These are phyloP conservation scores for Lentinula boryana DNA, from an alignment of 768 basidiomycete species.

Conservation along the genomic window DNA sequence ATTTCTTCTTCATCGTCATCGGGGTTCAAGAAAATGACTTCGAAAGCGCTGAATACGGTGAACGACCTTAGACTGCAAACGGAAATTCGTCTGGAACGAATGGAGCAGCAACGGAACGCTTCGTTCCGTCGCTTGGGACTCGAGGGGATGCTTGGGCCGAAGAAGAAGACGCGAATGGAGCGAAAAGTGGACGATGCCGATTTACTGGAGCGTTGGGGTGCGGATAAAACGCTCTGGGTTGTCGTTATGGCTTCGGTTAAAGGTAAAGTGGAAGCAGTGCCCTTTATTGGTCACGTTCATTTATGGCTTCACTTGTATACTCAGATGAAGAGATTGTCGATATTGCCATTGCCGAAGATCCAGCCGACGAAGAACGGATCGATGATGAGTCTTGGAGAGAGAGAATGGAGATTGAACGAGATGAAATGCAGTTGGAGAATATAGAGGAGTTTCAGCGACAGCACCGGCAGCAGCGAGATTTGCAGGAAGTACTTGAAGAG, in stretches of 20 bases:
- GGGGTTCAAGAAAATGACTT: background rate
- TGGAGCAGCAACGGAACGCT: background rate
- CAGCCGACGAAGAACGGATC: constrained; percentile 1
- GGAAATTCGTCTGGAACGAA: background rate
- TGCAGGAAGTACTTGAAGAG: too few species aligned
- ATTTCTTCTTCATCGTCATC: background rate
- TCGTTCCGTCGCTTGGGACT: background rate
- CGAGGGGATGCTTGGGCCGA: background rate
- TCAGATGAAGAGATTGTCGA: constrained; percentile 3
- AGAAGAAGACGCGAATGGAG: background rate
- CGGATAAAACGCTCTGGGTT: constrained; percentile 1
- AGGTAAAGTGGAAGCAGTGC: background rate
- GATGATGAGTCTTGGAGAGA: background rate
- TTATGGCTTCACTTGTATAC: background rate
- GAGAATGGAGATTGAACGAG: background rate
- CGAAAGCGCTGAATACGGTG: background rate
- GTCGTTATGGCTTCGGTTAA: constrained; percentile 4
- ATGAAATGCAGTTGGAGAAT: background rate
- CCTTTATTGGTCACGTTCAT: background rate
- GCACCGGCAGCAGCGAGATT: background rate
- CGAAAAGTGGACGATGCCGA: background rate
- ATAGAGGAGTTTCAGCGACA: background rate
- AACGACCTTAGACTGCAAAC: background rate
- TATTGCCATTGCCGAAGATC: background rate
- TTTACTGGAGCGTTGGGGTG: background rate